These are phyloP conservation scores for Floccularia luteovirens DNA, from an alignment of 768 basidiomycete species.

Conservation along the genomic window DNA sequence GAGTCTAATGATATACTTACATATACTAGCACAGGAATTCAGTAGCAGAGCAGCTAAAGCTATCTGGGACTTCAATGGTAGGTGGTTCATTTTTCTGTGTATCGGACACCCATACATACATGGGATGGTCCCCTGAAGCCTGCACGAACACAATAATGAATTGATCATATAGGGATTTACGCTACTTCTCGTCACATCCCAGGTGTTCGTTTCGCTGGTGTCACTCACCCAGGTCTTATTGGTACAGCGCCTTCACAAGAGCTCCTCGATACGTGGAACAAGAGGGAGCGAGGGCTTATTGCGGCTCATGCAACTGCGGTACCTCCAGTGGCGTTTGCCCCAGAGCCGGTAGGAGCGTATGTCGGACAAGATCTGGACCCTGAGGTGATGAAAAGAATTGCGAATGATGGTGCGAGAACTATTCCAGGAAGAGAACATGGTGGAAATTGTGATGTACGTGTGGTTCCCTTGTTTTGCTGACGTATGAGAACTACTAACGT, in stretches of 20 bases:
- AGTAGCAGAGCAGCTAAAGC: conserved; percentile 68
- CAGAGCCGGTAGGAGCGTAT: conserved; percentile 51
- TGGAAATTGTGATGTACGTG: conserved; percentile 63
- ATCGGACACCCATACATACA: neutral
- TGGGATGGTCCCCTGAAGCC: neutral
- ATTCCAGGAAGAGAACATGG: conserved; percentile 76
- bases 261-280: conserved; percentile 68
- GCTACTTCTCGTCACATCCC: conserved; percentile 73
- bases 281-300: conserved; percentile 61
- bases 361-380: conserved; percentile 57
- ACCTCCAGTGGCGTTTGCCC: conserved; percentile 62
- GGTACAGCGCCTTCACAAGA: conserved; percentile 73
- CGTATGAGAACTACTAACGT: neutral
- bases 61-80: conserved; percentile 74
- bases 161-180: conserved; percentile 41
- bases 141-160: neutral
- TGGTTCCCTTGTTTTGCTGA: neutral
- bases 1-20: neutral
- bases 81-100: neutral
- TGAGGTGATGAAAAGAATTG: conserved; percentile 44
- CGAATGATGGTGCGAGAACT: conserved; percentile 63
- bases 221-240: conserved; percentile 70
- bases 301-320: conserved; percentile 40
- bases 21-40: conserved; percentile 48
- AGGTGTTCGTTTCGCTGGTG: conserved; percentile 71